Evolutionary conservation across 345 rosid genomes (phyloP).

Genomic region (Mercurialis annua): DNA sequence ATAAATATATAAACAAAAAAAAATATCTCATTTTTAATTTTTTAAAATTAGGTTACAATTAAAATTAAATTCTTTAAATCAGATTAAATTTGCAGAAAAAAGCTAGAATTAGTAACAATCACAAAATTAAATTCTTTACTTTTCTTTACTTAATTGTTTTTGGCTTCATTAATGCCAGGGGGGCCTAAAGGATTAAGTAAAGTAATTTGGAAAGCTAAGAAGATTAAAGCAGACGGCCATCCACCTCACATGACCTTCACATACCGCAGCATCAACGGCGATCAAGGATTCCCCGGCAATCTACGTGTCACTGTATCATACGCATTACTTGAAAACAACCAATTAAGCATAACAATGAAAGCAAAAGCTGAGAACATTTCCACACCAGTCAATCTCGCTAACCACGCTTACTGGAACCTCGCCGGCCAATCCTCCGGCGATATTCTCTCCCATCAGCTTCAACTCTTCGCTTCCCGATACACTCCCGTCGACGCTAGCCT

Average conservation of each 20-base stretch:
- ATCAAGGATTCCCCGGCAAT: conserved; percentile 88
- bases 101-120: too few species aligned
- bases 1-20: too few species aligned
- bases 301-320: conserved; percentile 46
- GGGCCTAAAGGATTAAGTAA: conserved; percentile 76
- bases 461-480: conserved; percentile 57
- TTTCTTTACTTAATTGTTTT: too few species aligned
- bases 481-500: conserved; percentile 58
- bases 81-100: too few species aligned
- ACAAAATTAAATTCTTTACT: not conserved
- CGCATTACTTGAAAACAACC: conserved; percentile 34
- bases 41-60: too few species aligned
- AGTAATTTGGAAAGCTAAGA: conserved; percentile 63
- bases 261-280: conserved; percentile 72
- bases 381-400: conserved; percentile 81
- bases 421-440: conserved; percentile 73
- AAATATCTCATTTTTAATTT: too few species aligned
- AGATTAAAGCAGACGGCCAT: conserved; percentile 36
- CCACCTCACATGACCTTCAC: conserved; percentile 55
- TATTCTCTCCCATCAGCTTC: conserved; percentile 62
- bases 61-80: too few species aligned
- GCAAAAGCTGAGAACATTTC: conserved; percentile 67
- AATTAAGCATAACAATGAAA: conserved; percentile 57
- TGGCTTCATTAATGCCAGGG: conserved; percentile 33
- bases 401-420: conserved; percentile 86